Evolutionary conservation across 805 yeast genomes (phyloP), one percentile per base, ranked within the genome.

Genomic region (Teunomyces kruisii): DNA sequence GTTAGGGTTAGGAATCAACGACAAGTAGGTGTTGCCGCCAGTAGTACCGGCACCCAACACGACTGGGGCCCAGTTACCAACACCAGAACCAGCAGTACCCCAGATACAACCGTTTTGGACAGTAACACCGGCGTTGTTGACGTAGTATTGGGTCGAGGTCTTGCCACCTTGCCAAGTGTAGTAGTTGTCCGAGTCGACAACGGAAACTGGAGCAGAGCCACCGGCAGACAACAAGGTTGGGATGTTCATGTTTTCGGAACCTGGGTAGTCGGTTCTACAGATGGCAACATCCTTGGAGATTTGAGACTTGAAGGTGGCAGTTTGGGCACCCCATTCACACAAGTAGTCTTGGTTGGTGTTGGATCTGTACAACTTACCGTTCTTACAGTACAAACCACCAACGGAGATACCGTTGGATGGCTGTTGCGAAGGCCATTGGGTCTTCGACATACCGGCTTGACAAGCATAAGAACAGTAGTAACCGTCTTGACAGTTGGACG

Each of bases 1-100:
- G 76, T 84, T 84, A 54, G 90, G 90, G 70, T 84, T 84, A 64
- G 89, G 89, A 69, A 84, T 84, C 68, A 84, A 71, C 1, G 88
- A 83, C 53, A 84, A 72, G 75, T 84, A 84, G 39, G 86, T 74
- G 55, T 73, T 69, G 48, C 85, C 86, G 49, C 68, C 68, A 39
- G 75, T 72, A 66, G 66, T 75, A 57, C 95, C 95, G 46, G 89
- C 86, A 66, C 95, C 95, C 46, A 86, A 70, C 52, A 81, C 85
- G 46, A 84, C 74, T 54, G 89, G 89, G 43, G 89, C 88, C 88
- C 88, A 84, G 79, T 84, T 84, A 68, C 90, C 89, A 51, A 80
- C 74, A 49, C 78, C 80, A 32, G 80, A 67, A 42, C 81, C 79
- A 9, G 72, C 52, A 30, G 71, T 58, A 60, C 88, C 86, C 90